Base-by-base conservation (phyloP, 148 eudicot genomes). In the Arctostaphylos glauca region DNA sequence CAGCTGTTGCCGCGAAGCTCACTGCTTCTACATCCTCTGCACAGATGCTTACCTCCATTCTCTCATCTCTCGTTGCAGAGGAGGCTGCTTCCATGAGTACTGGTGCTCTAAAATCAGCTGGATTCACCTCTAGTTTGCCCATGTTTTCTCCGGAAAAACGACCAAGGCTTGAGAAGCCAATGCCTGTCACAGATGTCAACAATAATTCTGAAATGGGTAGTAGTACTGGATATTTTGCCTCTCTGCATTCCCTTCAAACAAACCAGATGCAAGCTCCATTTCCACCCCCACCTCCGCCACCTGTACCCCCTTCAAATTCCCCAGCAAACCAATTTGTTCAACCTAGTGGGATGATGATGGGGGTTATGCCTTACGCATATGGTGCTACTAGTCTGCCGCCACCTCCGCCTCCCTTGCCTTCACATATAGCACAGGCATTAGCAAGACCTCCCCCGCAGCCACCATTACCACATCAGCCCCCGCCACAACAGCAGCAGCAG, bases 1-100 rank as follows among this genome's bases (percentile, higher is more conserved):
- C 99, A 15, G 97, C 98, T 21, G 92, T 96, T 84, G 99, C 95
- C 66, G 98, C 98, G 23, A 94, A 92, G 88, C 99, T 96, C 66
- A 85, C 99, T 50, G 95, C 99, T 53, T 96, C 97, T 47, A 88
- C 97, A 15, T 96, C 99, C 31, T 96, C 99, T 49, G 98, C 98
- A 0, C 93, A 92, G 87, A 93, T 96, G 99, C 91, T 96, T 68
- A 86, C 96, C 2, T 94, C 98, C 18, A 88, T 94, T 70, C 92
- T 96, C 71, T 96, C 99, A 13, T 94, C 97, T 79, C 90, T 96
- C n/a, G 95, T 89, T 75, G 99, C 99, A 8, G 97, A 94, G 89
- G 93, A 96, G 81, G 94, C 92, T 73, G 98, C 98, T 52, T 89
- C 93, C 12, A 84, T 76, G 87, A 87, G 85, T 80, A 81, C 84